phyloP scores from a whole-genome alignment of 495 filamentous ascomycete species.

The Amniculicola lignicola region DNA sequence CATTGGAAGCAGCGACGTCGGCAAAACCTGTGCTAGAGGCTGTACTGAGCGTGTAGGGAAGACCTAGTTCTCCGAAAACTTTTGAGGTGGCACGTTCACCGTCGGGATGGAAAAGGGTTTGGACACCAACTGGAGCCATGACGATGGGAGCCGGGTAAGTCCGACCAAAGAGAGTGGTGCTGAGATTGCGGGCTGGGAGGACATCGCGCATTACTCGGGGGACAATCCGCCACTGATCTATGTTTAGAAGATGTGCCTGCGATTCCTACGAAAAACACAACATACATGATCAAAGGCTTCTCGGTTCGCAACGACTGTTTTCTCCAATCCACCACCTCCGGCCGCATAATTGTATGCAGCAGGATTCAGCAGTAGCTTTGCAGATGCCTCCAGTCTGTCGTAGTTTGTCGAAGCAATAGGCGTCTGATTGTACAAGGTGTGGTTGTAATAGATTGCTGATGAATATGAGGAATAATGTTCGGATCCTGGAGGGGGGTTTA shows the following conservation, averaged over 20 bases:
- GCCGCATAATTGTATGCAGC: constrained; percentile 4
- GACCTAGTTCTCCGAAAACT: constrained; percentile 12
- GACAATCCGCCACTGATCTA: neutral
- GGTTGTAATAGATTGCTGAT: constrained; percentile 9
- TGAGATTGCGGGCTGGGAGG: constrained; percentile 5
- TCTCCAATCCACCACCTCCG: constrained; percentile 1
- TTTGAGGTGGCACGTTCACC: constrained; percentile 7
- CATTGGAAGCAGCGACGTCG: constrained; percentile 57
- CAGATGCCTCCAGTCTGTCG: constrained; percentile 13
- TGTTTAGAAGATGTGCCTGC: neutral
- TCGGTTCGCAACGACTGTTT: neutral
- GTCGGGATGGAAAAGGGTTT: constrained; percentile 4
- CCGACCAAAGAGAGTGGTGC: constrained; percentile 1
- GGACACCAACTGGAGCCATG: constrained; percentile 14
- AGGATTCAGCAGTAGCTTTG: neutral
- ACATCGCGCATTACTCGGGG: constrained; percentile 6
- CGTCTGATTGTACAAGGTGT: constrained; percentile 13
- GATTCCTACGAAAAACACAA: neutral
- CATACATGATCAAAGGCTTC: constrained; percentile 4
- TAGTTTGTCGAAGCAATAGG: constrained; percentile 15
- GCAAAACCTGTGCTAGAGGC: constrained; percentile 57
- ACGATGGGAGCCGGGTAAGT: constrained; percentile 1
- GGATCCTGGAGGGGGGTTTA: constrained; percentile 2
- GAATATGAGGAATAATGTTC: constrained; percentile 15
- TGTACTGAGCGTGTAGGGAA: constrained; percentile 39